A percentile compares a stretch with the other conserved stretches of the same genome.
phyloP scores from a whole-genome alignment of 2,329 filamentous ascomycete species.

The Fusarium udum region DNA sequence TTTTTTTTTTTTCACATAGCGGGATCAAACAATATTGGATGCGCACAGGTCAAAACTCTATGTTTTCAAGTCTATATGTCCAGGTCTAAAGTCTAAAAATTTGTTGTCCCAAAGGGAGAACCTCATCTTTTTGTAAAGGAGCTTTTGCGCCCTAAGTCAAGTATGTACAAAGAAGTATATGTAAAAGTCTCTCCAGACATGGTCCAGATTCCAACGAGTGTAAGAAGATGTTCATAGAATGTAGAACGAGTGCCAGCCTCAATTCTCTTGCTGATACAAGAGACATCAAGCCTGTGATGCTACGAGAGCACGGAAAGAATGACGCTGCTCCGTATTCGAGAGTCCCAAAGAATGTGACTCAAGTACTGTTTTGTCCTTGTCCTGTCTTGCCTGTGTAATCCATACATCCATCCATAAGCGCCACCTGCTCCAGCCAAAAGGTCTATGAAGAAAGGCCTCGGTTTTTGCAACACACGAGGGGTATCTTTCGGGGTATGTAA shows the following conservation, averaged over 20 bases:
- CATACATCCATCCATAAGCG: constrained; percentile 36
- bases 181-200: constrained; percentile 29
- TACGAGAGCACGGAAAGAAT: constrained; percentile 26
- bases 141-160: constrained; percentile 4
- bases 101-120: constrained; percentile 8
- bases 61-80: constrained; percentile 26
- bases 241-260: constrained; percentile 45
- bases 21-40: not conserved
- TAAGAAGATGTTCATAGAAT: constrained; percentile 38
- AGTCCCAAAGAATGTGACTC: constrained; percentile 4
- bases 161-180: constrained; percentile 45
- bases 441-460: constrained; percentile 41
- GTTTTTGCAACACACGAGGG: constrained; percentile 38
- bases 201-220: constrained; percentile 36
- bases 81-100: constrained; percentile 25
- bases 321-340: constrained; percentile 12
- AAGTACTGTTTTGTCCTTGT: constrained; percentile 21
- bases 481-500: constrained; percentile 45
- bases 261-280: constrained; percentile 37
- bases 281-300: constrained; percentile 42
- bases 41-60: constrained; percentile 18
- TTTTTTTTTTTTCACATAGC: not conserved
- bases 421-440: constrained; percentile 42
- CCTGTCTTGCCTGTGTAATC: constrained; percentile 35
- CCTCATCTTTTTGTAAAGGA: constrained; percentile 20